phyloP scores from a whole-genome alignment of 148 eudicot species.

The Vaccinium vitisidaea region DNA sequence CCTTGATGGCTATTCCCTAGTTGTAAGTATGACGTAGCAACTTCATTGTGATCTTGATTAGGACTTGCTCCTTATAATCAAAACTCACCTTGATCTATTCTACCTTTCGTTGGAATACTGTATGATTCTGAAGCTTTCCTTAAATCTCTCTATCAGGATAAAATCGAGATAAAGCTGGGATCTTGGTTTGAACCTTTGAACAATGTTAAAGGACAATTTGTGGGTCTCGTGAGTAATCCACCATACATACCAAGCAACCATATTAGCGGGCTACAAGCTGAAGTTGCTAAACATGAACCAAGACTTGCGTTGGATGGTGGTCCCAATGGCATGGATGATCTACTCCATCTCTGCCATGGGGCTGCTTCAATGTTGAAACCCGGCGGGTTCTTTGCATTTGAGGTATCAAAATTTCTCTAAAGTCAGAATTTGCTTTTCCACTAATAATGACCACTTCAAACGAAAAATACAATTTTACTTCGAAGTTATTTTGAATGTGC shows the following conservation, averaged over 20 bases:
- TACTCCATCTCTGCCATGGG: constrained; percentile 54
- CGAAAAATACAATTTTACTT: neutral
- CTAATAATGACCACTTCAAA: neutral
- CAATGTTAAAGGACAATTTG: constrained; percentile 59
- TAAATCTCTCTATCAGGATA: constrained; percentile 42
- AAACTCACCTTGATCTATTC: neutral
- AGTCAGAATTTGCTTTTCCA: neutral
- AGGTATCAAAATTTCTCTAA: constrained; percentile 43
- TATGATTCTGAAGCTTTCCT: constrained; percentile 6
- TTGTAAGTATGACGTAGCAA: neutral
- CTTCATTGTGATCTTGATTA: neutral
- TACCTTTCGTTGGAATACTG: neutral
- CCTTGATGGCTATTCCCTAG: neutral
- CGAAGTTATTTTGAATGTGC: constrained; percentile 1
- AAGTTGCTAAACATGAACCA: constrained; percentile 90
- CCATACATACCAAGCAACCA: constrained; percentile 87
- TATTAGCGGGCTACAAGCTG: constrained; percentile 75
- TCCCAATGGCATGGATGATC: constrained; percentile 57
- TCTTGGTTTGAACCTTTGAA: constrained; percentile 86
- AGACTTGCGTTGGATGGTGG: constrained; percentile 87
- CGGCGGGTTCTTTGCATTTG: constrained; percentile 88
- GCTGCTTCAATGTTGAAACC: constrained; percentile 67
- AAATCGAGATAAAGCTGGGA: constrained; percentile 56
- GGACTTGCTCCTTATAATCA: neutral
- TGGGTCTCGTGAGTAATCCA: constrained; percentile 90